A percentile compares a stretch with the other conserved stretches of the same genome.
These are phyloP conservation scores for Penicillium cosmopolitanum DNA, from an alignment of 495 filamentous ascomycete genomes.

Conservation along the genomic window DNA sequence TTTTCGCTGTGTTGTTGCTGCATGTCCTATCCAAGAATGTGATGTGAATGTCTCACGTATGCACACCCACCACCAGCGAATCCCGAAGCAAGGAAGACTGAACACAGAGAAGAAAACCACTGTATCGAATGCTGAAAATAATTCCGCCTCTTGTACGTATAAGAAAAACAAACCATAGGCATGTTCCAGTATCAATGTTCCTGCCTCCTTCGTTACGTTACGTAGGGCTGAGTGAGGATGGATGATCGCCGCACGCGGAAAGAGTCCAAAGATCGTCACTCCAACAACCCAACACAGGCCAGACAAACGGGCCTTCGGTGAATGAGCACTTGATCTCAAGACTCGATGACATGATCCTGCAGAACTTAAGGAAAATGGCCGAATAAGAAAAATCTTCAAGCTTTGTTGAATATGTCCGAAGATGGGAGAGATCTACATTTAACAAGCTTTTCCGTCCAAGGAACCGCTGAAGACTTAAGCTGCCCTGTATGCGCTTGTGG, in stretches of 20 bases:
- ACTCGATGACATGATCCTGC: neutral
- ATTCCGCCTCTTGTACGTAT: too few species aligned
- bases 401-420: neutral
- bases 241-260: conserved; percentile 1
- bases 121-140: too few species aligned
- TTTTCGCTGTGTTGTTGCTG: neutral
- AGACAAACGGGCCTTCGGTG: neutral
- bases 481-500: neutral
- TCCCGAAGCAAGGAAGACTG: neutral
- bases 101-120: neutral
- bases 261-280: neutral
- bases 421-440: neutral
- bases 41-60: neutral
- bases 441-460: neutral
- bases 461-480: neutral
- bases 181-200: too few species aligned
- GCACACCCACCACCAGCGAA: neutral
- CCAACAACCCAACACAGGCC: neutral
- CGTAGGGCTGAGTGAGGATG: neutral
- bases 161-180: too few species aligned
- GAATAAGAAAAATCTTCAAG: neutral
- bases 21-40: neutral
- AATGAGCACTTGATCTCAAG: neutral
- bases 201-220: neutral
- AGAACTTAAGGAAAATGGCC: neutral